Percentiles rank a stretch among this genome's conserved stretches.
phyloP scores from a whole-genome alignment of 108 stramenopile species.

The Cyclotella sp. region DNA sequence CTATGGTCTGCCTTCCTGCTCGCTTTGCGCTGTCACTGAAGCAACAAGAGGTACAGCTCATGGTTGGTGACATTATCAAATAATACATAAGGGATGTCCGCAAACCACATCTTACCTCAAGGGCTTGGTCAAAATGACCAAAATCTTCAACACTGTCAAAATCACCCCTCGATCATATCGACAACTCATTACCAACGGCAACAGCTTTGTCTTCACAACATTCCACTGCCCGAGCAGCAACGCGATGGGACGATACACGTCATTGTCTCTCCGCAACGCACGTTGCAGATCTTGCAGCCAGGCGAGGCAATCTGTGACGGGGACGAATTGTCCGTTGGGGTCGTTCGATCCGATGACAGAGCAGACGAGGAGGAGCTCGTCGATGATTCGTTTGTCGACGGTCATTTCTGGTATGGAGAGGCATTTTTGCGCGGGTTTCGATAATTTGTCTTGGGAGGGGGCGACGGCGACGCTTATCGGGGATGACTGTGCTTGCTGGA shows the following conservation, averaged over 20 bases:
- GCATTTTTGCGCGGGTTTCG: conserved; percentile 11
- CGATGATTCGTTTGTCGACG: conserved; percentile 77
- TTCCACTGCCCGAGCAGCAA: conserved; percentile 83
- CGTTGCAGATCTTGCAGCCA: conserved; percentile 92
- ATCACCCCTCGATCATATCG: conserved; percentile 83
- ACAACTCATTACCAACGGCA: conserved; percentile 79
- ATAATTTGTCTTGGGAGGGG: not conserved
- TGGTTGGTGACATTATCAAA: not conserved
- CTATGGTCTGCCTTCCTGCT: conserved; percentile 75
- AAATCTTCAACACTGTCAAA: conserved; percentile 84
- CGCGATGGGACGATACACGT: conserved; percentile 78
- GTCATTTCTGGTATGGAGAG: conserved; percentile 51
- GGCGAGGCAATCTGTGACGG: conserved; percentile 83
- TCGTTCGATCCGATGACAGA: conserved; percentile 79
- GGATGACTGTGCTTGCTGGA: not conserved
- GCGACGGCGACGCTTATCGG: conserved; percentile 2
- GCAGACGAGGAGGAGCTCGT: conserved; percentile 86
- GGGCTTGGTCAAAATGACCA: conserved; percentile 91
- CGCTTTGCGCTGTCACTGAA: conserved; percentile 62
- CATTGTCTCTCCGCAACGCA: conserved; percentile 84
- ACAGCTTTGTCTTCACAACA: conserved; percentile 79
- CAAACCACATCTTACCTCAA: conserved; percentile 29
- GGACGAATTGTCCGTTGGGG: conserved; percentile 55
- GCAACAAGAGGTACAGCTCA: not conserved
- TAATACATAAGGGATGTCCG: not conserved